phyloP scores from a whole-genome alignment of 2,329 filamentous ascomycete genomes.

The Plectosphaerella plurivora region DNA sequence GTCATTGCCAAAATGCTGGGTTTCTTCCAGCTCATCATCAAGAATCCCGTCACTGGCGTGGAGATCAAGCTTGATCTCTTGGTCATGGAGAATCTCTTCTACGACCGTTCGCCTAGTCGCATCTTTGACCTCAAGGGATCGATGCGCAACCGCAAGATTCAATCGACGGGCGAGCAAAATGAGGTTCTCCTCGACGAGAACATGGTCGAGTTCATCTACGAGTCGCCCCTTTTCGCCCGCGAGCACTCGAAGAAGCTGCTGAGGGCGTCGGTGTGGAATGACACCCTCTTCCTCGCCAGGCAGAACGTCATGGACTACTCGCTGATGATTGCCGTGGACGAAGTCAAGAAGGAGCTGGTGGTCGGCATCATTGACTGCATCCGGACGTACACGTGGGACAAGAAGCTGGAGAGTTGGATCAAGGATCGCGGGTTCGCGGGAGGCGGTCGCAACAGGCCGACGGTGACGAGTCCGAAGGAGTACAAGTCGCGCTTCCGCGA shows the following conservation, averaged over 20 bases:
- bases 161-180: slow-evolving; percentile 91
- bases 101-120: slow-evolving; percentile 83
- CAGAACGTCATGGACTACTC: slow-evolving; percentile 99
- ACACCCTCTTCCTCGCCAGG: slow-evolving; percentile 88
- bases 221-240: slow-evolving; percentile 88
- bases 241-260: slow-evolving; percentile 96
- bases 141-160: slow-evolving; percentile 97
- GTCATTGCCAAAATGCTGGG: slow-evolving; percentile 99
- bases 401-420: slow-evolving; percentile 99
- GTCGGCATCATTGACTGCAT: slow-evolving; percentile 99
- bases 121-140: slow-evolving; percentile 96
- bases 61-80: slow-evolving; percentile 94
- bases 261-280: slow-evolving; percentile 90
- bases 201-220: slow-evolving; percentile 98
- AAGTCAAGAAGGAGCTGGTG: slow-evolving; percentile 81
- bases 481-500: slow-evolving; percentile 95
- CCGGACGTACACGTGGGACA: slow-evolving; percentile 98
- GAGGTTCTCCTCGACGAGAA: slow-evolving; percentile 97
- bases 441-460: slow-evolving; percentile 76
- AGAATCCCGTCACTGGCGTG: slow-evolving; percentile 84
- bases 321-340: slow-evolving; percentile 96
- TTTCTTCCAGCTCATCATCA: slow-evolving; percentile 96
- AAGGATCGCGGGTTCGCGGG: slow-evolving; percentile 87
- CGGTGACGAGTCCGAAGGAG: slow-evolving; percentile 94
- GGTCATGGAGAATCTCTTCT: slow-evolving; percentile 97